These are phyloP conservation scores for Sclerotinia spermophila DNA, from an alignment of 2,329 filamentous ascomycete species.

Conservation along the genomic window DNA sequence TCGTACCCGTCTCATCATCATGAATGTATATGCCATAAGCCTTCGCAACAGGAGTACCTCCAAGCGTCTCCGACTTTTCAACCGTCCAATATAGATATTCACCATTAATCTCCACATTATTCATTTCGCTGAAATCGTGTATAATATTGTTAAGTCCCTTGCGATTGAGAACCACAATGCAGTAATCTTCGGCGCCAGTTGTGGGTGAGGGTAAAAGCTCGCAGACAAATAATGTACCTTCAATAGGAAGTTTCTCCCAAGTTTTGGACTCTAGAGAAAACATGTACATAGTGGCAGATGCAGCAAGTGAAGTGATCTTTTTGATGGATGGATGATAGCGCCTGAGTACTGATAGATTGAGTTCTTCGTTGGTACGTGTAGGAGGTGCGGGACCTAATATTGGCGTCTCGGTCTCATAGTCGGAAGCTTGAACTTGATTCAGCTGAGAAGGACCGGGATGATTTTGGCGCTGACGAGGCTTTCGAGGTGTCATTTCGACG, in stretches of 20 bases:
- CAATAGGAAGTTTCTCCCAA: slow-evolving; percentile 84
- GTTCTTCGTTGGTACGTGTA: slow-evolving; percentile 69
- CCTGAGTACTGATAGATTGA: slow-evolving; percentile 81
- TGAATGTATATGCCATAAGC: slow-evolving; percentile 56
- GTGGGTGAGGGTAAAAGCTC: slow-evolving; percentile 47
- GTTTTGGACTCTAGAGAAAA: slow-evolving; percentile 61
- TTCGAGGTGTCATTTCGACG: slow-evolving; percentile 40
- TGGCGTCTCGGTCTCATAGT: slow-evolving; percentile 49
- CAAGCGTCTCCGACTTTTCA: slow-evolving; percentile 1
- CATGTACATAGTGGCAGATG: slow-evolving; percentile 81
- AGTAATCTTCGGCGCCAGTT: slow-evolving; percentile 41
- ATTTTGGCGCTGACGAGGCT: slow-evolving; percentile 37
- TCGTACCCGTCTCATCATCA: slow-evolving; percentile 46
- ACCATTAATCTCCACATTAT: slow-evolving; percentile 59
- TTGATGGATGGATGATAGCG: slow-evolving; percentile 74
- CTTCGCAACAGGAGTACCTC: slow-evolving; percentile 30
- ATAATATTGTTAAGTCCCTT: slow-evolving; percentile 68
- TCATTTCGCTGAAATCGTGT: slow-evolving; percentile 58
- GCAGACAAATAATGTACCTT: slow-evolving; percentile 88
- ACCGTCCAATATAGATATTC: slow-evolving; percentile 49
- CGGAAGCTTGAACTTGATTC: slow-evolving; percentile 45
- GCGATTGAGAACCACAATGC: slow-evolving; percentile 71
- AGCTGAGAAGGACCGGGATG: slow-evolving; percentile 34
- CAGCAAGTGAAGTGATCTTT: slow-evolving; percentile 73
- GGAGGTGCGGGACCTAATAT: slow-evolving; percentile 37